Base-by-base conservation (phyloP, 441 rosid species). In the Adansonia madagascariensis region DNA sequence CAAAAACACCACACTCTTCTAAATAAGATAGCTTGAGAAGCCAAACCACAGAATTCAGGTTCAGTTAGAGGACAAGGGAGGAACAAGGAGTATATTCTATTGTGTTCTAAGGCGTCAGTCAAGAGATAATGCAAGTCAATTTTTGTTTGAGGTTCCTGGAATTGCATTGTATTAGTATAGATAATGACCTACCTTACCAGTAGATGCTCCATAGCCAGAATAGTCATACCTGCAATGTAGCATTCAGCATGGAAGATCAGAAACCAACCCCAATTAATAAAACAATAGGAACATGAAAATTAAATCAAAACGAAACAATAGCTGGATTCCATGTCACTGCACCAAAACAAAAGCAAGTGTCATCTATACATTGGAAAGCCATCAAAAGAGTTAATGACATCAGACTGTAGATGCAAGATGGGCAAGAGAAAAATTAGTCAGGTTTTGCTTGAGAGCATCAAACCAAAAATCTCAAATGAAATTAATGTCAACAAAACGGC, bases 121-220 rank as follows among this genome's bases (percentile, higher is more conserved):
- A 35, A 35, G 41, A 35, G 41, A 35, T 35, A 35, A 35, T 4
- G 41, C 41, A 4, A 4, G 41, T 35, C 41, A 35, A 35, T 35
- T 35, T 35, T 35, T 4, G 41, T 35, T 4, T 35, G 41, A 35
- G 41, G 41, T 15, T 9, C 43, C 3, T 72, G 20, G 56, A 20
- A 12, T 46, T 31, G 8, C n/a, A 15, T n/a, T 14, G 59, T 18
- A 53, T 53, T 53, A 53, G 41, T 1, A n/a, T 22, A 7, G 5
- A 53, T 6, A 12, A 44, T 20, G 43, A 73, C 89, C 75, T 84
- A 95, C 99, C 93, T 91, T 94, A 73, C 98, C 98, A 8, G 95
- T 87, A 44, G 99, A 95, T 14, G 94, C 97, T 68, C 99, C 99
- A 83, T 95, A 95, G 52, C 99, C 99, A 59, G 99, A 95, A 88